Percentiles rank a stretch among this genome's conserved stretches.
These are phyloP conservation scores for Phyllostachys edulis DNA, from an alignment of 176 grass and related monocot species.

Conservation along the genomic window DNA sequence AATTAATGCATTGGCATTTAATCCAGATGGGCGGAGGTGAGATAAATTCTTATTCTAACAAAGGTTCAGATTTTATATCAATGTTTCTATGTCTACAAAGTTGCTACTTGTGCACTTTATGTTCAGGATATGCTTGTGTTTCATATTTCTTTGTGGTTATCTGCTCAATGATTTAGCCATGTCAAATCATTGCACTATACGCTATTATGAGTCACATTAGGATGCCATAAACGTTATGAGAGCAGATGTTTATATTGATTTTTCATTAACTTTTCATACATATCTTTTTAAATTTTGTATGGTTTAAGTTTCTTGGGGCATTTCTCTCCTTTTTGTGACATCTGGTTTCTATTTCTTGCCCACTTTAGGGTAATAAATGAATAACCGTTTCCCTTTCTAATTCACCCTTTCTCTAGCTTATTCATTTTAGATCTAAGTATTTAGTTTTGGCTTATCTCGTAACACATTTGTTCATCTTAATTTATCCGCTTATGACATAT, in stretches of 20 bases:
- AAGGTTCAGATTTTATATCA: not conserved
- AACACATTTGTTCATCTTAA: not conserved
- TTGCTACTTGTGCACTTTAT: not conserved
- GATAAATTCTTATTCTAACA: not conserved
- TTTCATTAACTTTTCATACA: not conserved
- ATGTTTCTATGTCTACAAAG: not conserved
- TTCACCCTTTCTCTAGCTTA: not conserved
- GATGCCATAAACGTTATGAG: slow-evolving; percentile 33
- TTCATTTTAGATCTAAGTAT: not conserved
- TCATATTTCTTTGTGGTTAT: not conserved
- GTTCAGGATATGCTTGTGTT: not conserved
- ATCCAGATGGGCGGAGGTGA: slow-evolving; percentile 87
- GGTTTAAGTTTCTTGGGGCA: not conserved
- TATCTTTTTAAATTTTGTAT: not conserved
- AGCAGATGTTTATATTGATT: slow-evolving; percentile 3
- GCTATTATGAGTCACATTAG: slow-evolving; percentile 43
- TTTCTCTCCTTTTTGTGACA: not conserved
- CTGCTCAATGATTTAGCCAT: slow-evolving; percentile 44
- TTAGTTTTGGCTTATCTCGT: not conserved
- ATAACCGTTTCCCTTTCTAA: not conserved
- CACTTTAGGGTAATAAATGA: not conserved
- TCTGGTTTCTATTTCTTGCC: not conserved
- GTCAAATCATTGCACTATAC: slow-evolving; percentile 33
- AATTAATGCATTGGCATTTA: slow-evolving; percentile 80
- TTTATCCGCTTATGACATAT: not conserved